Conservation (phyloP, 345 rosid genomes). For the Salix dunnii region DNA sequence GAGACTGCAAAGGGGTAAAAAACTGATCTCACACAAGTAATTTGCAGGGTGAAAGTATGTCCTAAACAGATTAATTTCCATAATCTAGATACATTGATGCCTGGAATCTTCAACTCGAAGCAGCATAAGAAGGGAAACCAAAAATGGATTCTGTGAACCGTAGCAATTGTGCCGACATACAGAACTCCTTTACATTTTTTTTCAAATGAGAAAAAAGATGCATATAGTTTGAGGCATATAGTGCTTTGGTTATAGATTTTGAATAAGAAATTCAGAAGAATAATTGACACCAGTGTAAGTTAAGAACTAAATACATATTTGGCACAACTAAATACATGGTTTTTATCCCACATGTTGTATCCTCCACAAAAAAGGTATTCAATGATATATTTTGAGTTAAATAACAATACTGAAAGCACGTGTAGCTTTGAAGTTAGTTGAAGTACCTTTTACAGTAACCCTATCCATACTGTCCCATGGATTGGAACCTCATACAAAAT, state of each 20-base stretch:
- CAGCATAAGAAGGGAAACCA: background rate
- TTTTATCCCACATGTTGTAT: background rate
- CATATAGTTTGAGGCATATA: background rate
- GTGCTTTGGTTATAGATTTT: no score
- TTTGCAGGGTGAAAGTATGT: background rate
- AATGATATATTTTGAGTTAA: background rate
- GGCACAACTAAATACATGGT: background rate
- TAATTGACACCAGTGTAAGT: background rate
- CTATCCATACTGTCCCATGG: conserved; percentile 90
- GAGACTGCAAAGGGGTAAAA: background rate
- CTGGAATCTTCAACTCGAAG: background rate
- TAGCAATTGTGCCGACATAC: background rate
- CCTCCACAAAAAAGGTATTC: background rate
- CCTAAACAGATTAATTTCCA: background rate
- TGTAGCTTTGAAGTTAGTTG: conserved; percentile 10
- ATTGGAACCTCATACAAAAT: conserved; percentile 75
- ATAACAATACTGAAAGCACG: conserved; percentile 14
- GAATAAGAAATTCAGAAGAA: background rate
- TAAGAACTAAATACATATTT: background rate
- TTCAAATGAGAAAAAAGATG: background rate
- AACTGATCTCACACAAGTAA: background rate
- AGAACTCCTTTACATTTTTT: background rate
- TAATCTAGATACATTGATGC: background rate
- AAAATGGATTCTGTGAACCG: background rate
- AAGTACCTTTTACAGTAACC: conserved; percentile 82